These are phyloP conservation scores for Ustilago bromivora DNA, from an alignment of 1,284 basidiomycete species.

Conservation along the genomic window DNA sequence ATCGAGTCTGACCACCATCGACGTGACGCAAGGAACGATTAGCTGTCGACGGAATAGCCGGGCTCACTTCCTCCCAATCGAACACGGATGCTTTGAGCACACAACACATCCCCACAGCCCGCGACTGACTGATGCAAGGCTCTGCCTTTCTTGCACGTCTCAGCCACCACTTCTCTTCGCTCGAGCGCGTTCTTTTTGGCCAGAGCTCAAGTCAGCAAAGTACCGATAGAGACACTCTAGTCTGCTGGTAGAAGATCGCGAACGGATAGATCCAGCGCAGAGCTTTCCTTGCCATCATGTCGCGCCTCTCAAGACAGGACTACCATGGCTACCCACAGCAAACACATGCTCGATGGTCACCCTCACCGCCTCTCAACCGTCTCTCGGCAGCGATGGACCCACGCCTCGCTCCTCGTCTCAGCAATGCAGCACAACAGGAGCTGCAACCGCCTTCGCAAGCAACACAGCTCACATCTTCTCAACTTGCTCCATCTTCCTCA, in stretches of 20 bases:
- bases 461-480: conserved; percentile 32
- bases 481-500: conserved; percentile 10
- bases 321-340: conserved; percentile 43
- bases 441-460: conserved; percentile 33
- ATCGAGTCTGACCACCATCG: too few relatives aligned
- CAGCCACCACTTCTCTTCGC: too few relatives aligned
- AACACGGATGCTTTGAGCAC: background rate
- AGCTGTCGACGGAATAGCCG: background rate
- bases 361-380: conserved; percentile 49
- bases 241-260: too few relatives aligned
- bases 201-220: too few relatives aligned
- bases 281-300: conserved; percentile 25
- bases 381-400: conserved; percentile 35
- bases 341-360: conserved; percentile 45
- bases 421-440: conserved; percentile 31
- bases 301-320: conserved; percentile 48
- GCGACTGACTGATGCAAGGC: too few relatives aligned
- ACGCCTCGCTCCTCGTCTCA: conserved; percentile 36
- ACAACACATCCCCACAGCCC: too few relatives aligned
- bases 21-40: background rate
- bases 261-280: background rate
- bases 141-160: too few relatives aligned
- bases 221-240: too few relatives aligned
- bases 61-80: background rate
- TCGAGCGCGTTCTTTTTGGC: too few relatives aligned